A percentile compares a stretch with the other conserved stretches of the same genome.
Conservation (phyloP, 305 asterid species). For the Striga hermonthica region DNA sequence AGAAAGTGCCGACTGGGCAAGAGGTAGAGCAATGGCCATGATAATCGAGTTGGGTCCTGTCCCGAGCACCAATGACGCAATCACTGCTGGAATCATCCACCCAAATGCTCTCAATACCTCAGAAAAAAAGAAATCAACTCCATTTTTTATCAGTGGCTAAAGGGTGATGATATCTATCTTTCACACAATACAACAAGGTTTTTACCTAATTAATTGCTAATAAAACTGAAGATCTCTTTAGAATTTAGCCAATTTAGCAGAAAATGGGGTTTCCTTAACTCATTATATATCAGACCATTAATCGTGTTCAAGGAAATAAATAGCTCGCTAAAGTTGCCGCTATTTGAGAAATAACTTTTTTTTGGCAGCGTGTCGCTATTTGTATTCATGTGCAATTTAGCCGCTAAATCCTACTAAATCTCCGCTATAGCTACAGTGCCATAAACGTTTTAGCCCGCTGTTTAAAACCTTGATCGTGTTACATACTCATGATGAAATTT, state of each 20-base stretch:
- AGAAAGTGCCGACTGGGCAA: conserved; percentile 69
- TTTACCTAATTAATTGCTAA: background rate
- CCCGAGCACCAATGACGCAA: conserved; percentile 51
- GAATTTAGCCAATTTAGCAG: background rate
- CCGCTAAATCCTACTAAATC: no score
- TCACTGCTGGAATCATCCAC: conserved; percentile 80
- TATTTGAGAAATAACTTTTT: no score
- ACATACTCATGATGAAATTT: background rate
- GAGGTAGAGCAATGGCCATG: conserved; percentile 76
- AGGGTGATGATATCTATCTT: no score
- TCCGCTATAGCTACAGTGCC: no score
- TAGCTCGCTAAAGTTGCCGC: no score
- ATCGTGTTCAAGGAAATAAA: no score
- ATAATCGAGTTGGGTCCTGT: conserved; percentile 49
- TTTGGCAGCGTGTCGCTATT: no score
- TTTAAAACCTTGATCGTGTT: background rate
- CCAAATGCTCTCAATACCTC: conserved; percentile 72
- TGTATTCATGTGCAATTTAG: no score
- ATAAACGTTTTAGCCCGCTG: no score
- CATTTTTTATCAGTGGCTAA: background rate
- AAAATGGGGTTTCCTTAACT: no score
- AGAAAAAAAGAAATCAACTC: background rate
- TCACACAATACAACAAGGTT: background rate
- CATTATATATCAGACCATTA: no score
- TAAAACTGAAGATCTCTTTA: background rate